Conservation (phyloP, 495 filamentous ascomycete genomes). For the Neurospora sp. region DNA sequence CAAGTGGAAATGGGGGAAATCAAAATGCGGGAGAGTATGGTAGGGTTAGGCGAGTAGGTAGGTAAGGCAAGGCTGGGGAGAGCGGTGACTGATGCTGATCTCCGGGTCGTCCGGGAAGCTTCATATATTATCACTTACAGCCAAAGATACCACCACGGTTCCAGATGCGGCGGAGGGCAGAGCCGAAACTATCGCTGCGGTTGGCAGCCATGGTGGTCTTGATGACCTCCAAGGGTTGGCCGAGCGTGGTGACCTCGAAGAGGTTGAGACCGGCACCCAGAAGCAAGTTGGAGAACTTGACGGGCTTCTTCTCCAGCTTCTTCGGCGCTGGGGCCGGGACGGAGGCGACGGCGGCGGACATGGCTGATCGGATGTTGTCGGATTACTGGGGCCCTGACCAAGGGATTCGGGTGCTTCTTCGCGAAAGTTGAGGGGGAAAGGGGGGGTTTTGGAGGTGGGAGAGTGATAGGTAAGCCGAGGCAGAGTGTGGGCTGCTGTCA, state of each 20-base stretch:
- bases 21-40: background rate
- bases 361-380: constrained; percentile 33
- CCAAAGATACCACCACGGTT: constrained; percentile 85
- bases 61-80: background rate
- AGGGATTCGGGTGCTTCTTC: constrained; percentile 80
- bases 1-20: background rate
- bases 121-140: constrained; percentile 54
- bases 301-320: constrained; percentile 91
- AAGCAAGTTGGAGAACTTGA: constrained; percentile 98
- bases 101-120: background rate
- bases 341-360: constrained; percentile 50
- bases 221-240: constrained; percentile 95
- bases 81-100: background rate
- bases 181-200: constrained; percentile 74
- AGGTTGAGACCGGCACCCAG: constrained; percentile 94
- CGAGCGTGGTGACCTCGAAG: constrained; percentile 68
- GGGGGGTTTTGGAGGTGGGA: constrained; percentile 4
- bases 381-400: constrained; percentile 75
- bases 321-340: constrained; percentile 39
- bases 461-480: constrained; percentile 6
- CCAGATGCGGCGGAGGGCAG: constrained; percentile 82
- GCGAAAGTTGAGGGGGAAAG: constrained; percentile 30
- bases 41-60: background rate
- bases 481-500: background rate
- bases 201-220: constrained; percentile 99